Evolutionary conservation across 306 rosid species (phyloP).

Genomic region (Quillaja saponaria): DNA sequence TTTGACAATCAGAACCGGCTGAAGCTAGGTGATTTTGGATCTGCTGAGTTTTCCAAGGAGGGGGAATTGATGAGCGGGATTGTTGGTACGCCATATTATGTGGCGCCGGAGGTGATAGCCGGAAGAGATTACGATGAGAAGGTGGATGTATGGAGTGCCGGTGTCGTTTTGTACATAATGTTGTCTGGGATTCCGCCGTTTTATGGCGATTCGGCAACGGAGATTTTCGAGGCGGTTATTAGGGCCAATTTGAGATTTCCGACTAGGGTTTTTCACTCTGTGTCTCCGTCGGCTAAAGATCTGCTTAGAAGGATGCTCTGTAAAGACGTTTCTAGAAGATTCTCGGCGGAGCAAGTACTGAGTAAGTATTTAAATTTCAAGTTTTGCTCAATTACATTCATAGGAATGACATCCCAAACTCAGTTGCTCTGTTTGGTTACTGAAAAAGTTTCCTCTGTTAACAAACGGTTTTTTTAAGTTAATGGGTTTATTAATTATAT

Average conservation of each 20-base stretch:
- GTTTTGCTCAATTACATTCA: neutral
- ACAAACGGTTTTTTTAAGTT: neutral
- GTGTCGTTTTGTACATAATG: slow-evolving; percentile 73
- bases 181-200: slow-evolving; percentile 65
- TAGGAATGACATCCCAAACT: too few relatives aligned
- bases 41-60: slow-evolving; percentile 53
- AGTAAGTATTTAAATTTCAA: slow-evolving; percentile 36
- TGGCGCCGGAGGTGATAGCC: slow-evolving; percentile 67
- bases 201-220: slow-evolving; percentile 56
- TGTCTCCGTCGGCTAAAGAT: slow-evolving; percentile 62
- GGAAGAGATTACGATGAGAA: slow-evolving; percentile 61
- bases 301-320: slow-evolving; percentile 61
- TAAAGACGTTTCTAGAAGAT: slow-evolving; percentile 60
- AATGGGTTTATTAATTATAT: neutral
- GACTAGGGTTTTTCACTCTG: slow-evolving; percentile 36
- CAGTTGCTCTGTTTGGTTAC: too few relatives aligned
- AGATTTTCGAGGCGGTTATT: slow-evolving; percentile 60
- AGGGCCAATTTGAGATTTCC: slow-evolving; percentile 68
- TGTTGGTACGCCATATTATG: slow-evolving; percentile 72
- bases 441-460: neutral
- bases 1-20: slow-evolving; percentile 42
- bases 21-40: slow-evolving; percentile 59
- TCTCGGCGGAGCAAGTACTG: slow-evolving; percentile 64
- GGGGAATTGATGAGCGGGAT: slow-evolving; percentile 55
- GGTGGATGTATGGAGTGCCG: slow-evolving; percentile 79